Percentiles rank a stretch among this genome's conserved stretches.
These are phyloP conservation scores for Thelonectria blattea DNA, from an alignment of 2,329 filamentous ascomycete genomes.

Conservation along the genomic window DNA sequence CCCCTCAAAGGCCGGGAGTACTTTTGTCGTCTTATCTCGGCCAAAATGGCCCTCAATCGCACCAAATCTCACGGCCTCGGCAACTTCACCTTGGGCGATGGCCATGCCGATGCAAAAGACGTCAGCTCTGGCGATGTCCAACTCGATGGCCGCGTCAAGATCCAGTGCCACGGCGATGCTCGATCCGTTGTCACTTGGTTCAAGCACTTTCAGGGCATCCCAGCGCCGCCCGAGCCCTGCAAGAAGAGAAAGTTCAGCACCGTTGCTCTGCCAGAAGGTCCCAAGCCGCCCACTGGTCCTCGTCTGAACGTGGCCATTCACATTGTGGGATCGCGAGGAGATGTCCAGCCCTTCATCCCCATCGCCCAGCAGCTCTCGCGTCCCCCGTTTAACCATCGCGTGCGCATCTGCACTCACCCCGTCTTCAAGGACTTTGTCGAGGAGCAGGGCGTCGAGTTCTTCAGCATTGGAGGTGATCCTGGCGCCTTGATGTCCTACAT, in stretches of 20 bases:
- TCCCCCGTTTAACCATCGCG: conserved; percentile 55
- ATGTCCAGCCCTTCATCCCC: conserved; percentile 62
- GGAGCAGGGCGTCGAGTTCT: conserved; percentile 61
- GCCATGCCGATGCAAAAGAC: conserved; percentile 16
- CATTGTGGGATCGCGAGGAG: conserved; percentile 42
- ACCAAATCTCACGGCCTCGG: conserved; percentile 38
- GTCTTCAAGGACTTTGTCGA: conserved; percentile 61
- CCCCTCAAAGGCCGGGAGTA: not conserved
- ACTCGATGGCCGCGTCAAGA: conserved; percentile 40
- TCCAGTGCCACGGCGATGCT: conserved; percentile 41
- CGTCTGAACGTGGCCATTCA: conserved; percentile 43
- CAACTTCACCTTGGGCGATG: conserved; percentile 36
- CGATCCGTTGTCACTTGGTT: conserved; percentile 38
- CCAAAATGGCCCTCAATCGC: conserved; percentile 38
- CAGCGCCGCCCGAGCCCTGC: conserved; percentile 19
- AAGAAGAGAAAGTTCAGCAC: conserved; percentile 32
- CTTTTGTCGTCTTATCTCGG: not conserved
- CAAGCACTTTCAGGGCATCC: conserved; percentile 28
- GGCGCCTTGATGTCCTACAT: conserved; percentile 53
- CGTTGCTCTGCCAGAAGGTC: conserved; percentile 19
- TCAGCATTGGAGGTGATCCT: conserved; percentile 62
- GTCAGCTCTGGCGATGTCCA: conserved; percentile 37
- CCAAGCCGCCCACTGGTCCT: conserved; percentile 26
- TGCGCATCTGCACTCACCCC: conserved; percentile 62
- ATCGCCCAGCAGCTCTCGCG: conserved; percentile 53